A percentile compares a stretch with the other conserved stretches of the same genome.
phyloP scores from a whole-genome alignment of 2,329 filamentous ascomycete genomes.

The Sarocladium brachiariae region DNA sequence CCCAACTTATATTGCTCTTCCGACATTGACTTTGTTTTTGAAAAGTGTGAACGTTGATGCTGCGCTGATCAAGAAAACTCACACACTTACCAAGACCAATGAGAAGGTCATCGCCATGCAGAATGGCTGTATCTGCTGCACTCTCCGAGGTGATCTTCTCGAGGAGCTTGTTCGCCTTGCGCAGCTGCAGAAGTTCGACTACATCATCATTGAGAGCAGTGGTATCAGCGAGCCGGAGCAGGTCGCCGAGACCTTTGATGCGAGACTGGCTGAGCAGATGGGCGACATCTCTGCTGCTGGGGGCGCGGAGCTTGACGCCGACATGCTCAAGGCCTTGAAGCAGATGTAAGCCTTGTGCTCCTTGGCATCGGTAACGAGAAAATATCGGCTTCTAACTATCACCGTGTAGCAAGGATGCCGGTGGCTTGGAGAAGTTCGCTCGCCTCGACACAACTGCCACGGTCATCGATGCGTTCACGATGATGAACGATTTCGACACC shows the following conservation, averaged over 20 bases:
- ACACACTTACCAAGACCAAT: conserved; percentile 49
- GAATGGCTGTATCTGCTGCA: conserved; percentile 73
- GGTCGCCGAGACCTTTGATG: conserved; percentile 66
- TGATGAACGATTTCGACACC: conserved; percentile 66
- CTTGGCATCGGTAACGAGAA: too few species aligned
- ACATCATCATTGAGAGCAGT: conserved; percentile 65
- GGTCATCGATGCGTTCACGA: conserved; percentile 65
- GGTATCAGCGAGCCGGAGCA: conserved; percentile 69
- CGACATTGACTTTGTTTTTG: conserved; percentile 3
- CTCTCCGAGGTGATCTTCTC: conserved; percentile 62
- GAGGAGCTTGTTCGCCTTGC: conserved; percentile 60
- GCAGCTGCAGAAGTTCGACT: conserved; percentile 58
- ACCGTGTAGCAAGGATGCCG: conserved; percentile 40
- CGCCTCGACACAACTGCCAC: conserved; percentile 66
- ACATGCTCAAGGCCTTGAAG: conserved; percentile 28
- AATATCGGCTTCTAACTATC: not conserved
- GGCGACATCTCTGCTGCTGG: conserved; percentile 24
- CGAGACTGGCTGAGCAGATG: conserved; percentile 44
- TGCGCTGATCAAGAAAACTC: conserved; percentile 48
- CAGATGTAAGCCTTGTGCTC: conserved; percentile 31
- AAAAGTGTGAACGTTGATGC: conserved; percentile 58
- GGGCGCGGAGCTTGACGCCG: conserved; percentile 24
- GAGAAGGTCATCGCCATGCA: conserved; percentile 63
- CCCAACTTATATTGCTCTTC: fast-evolving
- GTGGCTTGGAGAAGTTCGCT: conserved; percentile 59